Conservation (phyloP, 805 yeast genomes). For the Suhomyces sp. region DNA sequence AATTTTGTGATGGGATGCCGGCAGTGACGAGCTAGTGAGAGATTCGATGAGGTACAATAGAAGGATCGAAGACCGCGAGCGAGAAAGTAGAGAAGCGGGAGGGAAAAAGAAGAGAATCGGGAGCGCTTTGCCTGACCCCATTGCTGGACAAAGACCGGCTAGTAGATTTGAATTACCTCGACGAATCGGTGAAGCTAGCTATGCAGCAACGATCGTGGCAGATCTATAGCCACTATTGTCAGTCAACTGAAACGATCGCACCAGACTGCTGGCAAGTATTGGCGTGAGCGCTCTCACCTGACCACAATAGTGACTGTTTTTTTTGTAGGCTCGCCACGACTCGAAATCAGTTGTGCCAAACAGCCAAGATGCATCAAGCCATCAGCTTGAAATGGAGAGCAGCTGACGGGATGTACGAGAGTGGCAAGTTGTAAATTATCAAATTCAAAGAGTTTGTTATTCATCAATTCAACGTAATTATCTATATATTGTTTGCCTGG, state of each 20-base stretch:
- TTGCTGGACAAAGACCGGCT: not conserved
- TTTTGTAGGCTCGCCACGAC: not conserved
- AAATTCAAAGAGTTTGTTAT: not conserved
- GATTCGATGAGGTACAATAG: not conserved
- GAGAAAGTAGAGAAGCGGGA: not conserved
- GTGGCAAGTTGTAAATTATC: too few relatives aligned
- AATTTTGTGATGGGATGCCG: constrained; percentile 6
- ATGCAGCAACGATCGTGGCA: not conserved
- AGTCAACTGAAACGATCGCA: not conserved
- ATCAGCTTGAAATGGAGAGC: not conserved
- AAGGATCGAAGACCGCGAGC: not conserved
- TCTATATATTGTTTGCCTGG: constrained; percentile 1
- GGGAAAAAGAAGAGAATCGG: not conserved
- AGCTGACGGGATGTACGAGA: not conserved
- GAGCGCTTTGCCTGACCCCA: not conserved
- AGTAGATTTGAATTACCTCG: not conserved
- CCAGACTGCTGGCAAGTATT: not conserved
- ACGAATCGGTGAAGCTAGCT: not conserved
- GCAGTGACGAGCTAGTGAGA: not conserved
- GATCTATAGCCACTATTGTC: not conserved
- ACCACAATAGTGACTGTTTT: constrained; percentile 4
- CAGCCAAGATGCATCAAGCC: not conserved
- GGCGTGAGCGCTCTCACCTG: not conserved
- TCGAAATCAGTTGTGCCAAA: not conserved
- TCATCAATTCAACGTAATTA: not conserved